A percentile compares a stretch with the other conserved stretches of the same genome.
phyloP scores from a whole-genome alignment of 176 grass and related monocot genomes.

The Rhynchospora tenuis region DNA sequence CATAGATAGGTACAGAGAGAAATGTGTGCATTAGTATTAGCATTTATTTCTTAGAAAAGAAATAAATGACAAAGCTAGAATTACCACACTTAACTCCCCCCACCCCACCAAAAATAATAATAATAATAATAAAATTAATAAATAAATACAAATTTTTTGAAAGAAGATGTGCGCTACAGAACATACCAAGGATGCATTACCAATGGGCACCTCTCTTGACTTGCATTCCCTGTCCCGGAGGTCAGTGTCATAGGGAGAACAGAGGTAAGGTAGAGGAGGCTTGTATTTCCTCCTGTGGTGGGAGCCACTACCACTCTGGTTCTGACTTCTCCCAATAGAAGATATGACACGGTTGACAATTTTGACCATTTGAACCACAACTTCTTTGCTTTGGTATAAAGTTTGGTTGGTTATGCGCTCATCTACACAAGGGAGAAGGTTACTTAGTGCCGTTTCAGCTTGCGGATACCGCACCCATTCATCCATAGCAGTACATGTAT shows the following conservation, averaged over 20 bases:
- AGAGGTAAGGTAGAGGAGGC: constrained; percentile 69
- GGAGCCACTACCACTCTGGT: neutral
- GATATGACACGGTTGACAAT: constrained; percentile 81
- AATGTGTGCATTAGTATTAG: neutral
- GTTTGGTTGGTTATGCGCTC: constrained; percentile 78
- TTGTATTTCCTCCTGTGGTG: constrained; percentile 8
- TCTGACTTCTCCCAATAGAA: constrained; percentile 35
- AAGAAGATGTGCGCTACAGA: neutral
- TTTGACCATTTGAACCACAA: constrained; percentile 56
- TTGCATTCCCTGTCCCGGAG: constrained; percentile 53
- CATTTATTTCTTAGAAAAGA: neutral
- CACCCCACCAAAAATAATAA: no score
- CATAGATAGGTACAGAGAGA: neutral
- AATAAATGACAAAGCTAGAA: neutral
- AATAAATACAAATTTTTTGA: neutral
- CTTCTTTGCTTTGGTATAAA: constrained; percentile 82
- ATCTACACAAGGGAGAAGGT: constrained; percentile 83
- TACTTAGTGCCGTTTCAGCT: constrained; percentile 80
- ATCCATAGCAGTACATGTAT: constrained; percentile 81
- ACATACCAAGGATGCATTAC: constrained; percentile 66
- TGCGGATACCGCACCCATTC: constrained; percentile 81
- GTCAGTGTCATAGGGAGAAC: constrained; percentile 67
- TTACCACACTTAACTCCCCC: no score
- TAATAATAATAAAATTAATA: no score
- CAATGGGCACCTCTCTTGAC: constrained; percentile 55